These are phyloP conservation scores for Polytolypa hystricis DNA, from an alignment of 2,329 filamentous ascomycete species.

Conservation along the genomic window DNA sequence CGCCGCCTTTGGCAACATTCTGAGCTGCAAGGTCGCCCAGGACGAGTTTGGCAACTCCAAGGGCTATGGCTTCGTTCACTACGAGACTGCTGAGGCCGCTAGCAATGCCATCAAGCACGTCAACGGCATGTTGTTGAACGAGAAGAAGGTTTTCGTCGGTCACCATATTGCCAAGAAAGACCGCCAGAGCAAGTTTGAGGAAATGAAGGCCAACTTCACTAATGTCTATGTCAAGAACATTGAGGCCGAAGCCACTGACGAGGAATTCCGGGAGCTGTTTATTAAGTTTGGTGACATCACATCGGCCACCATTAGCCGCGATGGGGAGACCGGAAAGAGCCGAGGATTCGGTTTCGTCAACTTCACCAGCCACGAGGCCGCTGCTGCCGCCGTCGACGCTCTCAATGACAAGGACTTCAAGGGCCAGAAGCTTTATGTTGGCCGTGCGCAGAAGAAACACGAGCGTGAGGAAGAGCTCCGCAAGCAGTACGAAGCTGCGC, in stretches of 20 bases:
- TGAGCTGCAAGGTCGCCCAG: conserved; percentile 98
- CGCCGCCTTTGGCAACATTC: conserved; percentile 95
- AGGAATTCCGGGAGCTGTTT: conserved; percentile 89
- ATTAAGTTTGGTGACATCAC: conserved; percentile 90
- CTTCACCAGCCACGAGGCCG: conserved; percentile 83
- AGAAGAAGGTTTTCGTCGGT: conserved; percentile 99
- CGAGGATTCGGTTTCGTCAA: conserved; percentile 95
- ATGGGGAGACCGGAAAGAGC: conserved; percentile 74
- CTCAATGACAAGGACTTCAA: conserved; percentile 88
- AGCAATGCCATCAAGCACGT: conserved; percentile 98
- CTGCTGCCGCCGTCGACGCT: conserved; percentile 74
- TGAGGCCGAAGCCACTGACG: conserved; percentile 68
- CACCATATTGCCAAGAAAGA: conserved; percentile 99
- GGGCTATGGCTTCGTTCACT: conserved; percentile 98
- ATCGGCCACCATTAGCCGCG: conserved; percentile 84
- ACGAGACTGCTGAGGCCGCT: conserved; percentile 97
- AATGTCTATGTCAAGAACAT: conserved; percentile 99
- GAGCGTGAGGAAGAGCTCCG: conserved; percentile 98
- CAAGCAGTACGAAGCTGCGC: conserved; percentile 96
- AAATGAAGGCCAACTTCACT: conserved; percentile 99
- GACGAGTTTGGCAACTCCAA: conserved; percentile 95
- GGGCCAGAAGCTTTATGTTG: conserved; percentile 92
- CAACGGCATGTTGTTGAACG: conserved; percentile 98
- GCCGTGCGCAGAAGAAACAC: conserved; percentile 99
- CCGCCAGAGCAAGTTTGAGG: conserved; percentile 99